Evolutionary conservation across 306 rosid species (phyloP).

Genomic region (Castanea mollissima): DNA sequence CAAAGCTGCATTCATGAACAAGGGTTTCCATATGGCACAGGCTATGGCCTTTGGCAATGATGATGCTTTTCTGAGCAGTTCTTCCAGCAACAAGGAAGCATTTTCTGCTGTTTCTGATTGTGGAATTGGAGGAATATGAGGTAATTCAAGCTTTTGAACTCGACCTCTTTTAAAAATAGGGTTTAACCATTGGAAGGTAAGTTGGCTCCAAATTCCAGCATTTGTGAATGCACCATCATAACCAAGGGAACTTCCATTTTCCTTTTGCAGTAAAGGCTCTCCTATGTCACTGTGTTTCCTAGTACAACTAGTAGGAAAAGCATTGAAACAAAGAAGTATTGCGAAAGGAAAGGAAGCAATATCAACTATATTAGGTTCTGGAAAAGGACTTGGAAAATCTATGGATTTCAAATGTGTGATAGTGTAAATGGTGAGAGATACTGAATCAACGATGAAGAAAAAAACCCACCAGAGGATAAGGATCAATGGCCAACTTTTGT

Average conservation of each 20-base stretch:
- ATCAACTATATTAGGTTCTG: no score
- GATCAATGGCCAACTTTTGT: no score
- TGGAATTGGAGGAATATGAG: slow-evolving; percentile 69
- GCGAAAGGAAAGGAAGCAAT: no score
- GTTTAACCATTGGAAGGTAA: slow-evolving; percentile 73
- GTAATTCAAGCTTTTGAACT: slow-evolving; percentile 56
- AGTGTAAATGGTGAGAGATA: no score
- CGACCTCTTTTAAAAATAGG: slow-evolving; percentile 67
- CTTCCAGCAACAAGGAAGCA: slow-evolving; percentile 56
- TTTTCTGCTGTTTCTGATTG: slow-evolving; percentile 59
- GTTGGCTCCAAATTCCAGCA: slow-evolving; percentile 67
- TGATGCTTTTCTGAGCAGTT: slow-evolving; percentile 48
- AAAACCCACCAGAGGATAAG: no score
- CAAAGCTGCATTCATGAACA: slow-evolving; percentile 65
- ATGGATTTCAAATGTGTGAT: no score
- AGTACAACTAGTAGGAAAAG: not conserved
- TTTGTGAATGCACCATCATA: slow-evolving; percentile 28
- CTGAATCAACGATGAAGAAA: no score
- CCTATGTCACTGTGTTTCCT: slow-evolving; percentile 37
- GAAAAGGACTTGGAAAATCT: no score
- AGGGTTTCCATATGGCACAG: slow-evolving; percentile 46
- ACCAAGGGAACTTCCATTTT: slow-evolving; percentile 15
- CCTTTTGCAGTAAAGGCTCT: slow-evolving; percentile 44
- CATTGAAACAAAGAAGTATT: no score
- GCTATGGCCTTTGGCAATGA: slow-evolving; percentile 60